phyloP scores from a whole-genome alignment of 2,329 filamentous ascomycete species.

The Zymoseptoria crescenta region DNA sequence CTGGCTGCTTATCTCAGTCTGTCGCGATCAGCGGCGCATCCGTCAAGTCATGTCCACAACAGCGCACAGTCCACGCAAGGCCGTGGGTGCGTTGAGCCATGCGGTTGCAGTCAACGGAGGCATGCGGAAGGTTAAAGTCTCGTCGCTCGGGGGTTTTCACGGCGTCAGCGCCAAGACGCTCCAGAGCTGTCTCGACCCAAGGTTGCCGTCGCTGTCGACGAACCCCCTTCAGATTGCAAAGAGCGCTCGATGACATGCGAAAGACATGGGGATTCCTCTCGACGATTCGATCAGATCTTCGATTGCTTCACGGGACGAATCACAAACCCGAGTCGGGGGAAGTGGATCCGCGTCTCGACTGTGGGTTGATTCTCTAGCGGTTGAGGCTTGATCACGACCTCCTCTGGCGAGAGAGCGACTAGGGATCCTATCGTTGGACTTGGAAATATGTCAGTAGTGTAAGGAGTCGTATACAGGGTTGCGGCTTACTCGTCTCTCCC shows the following conservation, averaged over 20 bases:
- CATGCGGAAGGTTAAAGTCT: too few relatives aligned
- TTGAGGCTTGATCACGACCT: constrained; percentile 32
- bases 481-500: constrained; percentile 27
- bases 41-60: too few relatives aligned
- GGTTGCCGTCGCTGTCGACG: too few relatives aligned
- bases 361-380: constrained; percentile 20
- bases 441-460: constrained; percentile 3
- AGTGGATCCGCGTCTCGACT: constrained; percentile 33
- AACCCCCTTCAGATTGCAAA: background rate
- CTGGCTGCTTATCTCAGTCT: too few relatives aligned
- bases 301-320: constrained; percentile 22
- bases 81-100: too few relatives aligned
- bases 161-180: too few relatives aligned
- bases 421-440: constrained; percentile 32
- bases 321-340: constrained; percentile 35
- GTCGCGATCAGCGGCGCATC: too few relatives aligned
- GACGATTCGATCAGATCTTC: constrained; percentile 7
- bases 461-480: background rate
- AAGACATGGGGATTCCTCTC: background rate
- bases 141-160: too few relatives aligned
- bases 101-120: too few relatives aligned
- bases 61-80: too few relatives aligned
- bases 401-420: constrained; percentile 33
- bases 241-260: background rate
- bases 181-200: too few relatives aligned